phyloP scores from a whole-genome alignment of 257 asterid species.

The Primulina eburnea region DNA sequence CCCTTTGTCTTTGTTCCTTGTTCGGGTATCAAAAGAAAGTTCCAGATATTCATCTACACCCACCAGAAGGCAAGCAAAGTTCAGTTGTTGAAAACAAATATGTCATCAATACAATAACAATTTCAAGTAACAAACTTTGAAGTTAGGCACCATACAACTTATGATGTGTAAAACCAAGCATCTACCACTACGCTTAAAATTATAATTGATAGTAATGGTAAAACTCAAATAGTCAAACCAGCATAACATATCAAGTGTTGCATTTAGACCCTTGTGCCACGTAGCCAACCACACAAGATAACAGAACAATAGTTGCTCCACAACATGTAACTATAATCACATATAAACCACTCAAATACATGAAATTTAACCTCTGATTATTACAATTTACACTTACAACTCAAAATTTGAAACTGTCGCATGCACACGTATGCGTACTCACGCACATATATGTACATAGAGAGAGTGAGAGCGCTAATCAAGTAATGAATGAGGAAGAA shows the following conservation, averaged over 20 bases:
- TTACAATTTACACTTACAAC: no score
- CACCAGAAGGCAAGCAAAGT: constrained; percentile 24
- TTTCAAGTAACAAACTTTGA: not conserved
- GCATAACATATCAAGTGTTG: not conserved
- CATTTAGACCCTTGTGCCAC: not conserved
- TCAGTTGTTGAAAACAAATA: constrained; percentile 16
- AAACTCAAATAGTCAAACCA: no score
- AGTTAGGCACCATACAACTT: not conserved
- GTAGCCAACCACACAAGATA: not conserved
- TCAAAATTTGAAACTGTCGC: no score
- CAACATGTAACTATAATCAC: not conserved
- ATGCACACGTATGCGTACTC: no score
- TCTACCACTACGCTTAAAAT: no score
- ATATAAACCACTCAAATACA: not conserved
- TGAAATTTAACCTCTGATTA: not conserved
- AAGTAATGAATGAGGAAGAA: no score
- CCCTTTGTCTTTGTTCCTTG: constrained; percentile 44
- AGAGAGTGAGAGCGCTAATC: no score
- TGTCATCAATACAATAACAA: constrained; percentile 3
- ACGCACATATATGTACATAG: no score
- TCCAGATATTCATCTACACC: constrained; percentile 47
- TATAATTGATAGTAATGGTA: not conserved
- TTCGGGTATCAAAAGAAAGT: constrained; percentile 37
- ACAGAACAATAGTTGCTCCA: not conserved
- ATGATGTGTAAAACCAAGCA: not conserved